Evolutionary conservation across 164 flowering plant species (phyloP), one percentile per base, ranked within the genome.

Genomic region (Macadamia integrifolia): DNA sequence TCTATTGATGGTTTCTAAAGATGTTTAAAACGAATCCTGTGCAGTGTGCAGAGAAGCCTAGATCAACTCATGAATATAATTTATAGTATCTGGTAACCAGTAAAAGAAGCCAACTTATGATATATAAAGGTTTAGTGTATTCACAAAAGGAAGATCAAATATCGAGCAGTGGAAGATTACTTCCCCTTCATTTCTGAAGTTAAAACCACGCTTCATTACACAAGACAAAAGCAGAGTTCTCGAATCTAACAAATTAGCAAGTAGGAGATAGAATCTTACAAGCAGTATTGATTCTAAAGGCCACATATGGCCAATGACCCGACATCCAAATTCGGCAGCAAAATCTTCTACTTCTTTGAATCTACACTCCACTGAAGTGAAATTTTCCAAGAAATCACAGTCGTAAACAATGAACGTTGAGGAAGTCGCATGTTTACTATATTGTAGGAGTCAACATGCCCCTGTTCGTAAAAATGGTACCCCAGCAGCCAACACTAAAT

Each of bases 241-340:
- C 23, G 23, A 23, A 23, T 23, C 23, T 23, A 23, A 23, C 23
- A 23, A 23, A 23, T 17, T 44, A 60, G 67, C 23, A 53, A 66
- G 40, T 65, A 58, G 71, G 42, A 28, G 84, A 75, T 63, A 74
- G 75, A 72, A 83, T 57, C 60, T 53, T 64, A 63, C 83, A 81
- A 59, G 87, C 84, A 62, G 90, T 66, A 86, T 82, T 28, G 93
- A 86, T 50, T 83, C 88, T 74, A 86, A 68, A 63, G 86, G 75
- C 93, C 88, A 86, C 12, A 80, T 78, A 59, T 85, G 87, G 35
- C 77, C 74, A 14, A 80, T 66, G 17, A 79, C 85, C 57, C 30
- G 68, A 12, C 77, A 72, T 44, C 78, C 76, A 53, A 65, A 76
- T 59, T 64, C 58, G 32, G 64, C 69, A 60, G 84, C 83, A 57